Evolutionary conservation across 495 filamentous ascomycete genomes (phyloP).

Genomic region (Aspergillus heteromorphus): DNA sequence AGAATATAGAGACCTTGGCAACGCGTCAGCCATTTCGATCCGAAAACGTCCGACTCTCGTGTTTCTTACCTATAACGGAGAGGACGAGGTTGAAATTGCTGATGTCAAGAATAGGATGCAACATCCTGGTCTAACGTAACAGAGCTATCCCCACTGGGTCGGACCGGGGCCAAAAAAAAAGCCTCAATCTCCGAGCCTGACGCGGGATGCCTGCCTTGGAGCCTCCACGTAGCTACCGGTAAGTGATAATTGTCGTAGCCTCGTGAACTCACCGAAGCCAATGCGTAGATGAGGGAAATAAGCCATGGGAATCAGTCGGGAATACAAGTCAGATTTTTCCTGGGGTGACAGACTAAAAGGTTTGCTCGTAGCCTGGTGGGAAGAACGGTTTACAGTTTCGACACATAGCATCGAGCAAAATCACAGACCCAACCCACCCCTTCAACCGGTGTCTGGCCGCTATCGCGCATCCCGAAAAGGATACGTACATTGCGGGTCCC

Average conservation of each 20-base stretch:
- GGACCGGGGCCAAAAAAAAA: not conserved
- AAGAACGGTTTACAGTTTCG: no score
- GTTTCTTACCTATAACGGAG: slow-evolving; percentile 36
- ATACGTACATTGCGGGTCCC: not conserved
- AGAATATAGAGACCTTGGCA: slow-evolving; percentile 30
- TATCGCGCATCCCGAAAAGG: not conserved
- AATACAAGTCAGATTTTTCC: not conserved
- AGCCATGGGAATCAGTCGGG: not conserved
- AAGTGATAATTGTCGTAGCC: not conserved
- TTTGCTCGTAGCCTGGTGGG: not conserved
- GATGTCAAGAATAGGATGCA: slow-evolving; percentile 46
- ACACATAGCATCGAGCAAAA: not conserved
- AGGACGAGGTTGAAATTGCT: slow-evolving; percentile 48
- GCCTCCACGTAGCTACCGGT: not conserved
- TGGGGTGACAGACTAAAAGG: not conserved
- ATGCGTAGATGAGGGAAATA: not conserved
- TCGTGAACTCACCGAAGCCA: not conserved
- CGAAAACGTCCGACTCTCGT: not conserved
- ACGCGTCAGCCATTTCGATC: not conserved
- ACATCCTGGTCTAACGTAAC: slow-evolving; percentile 19
- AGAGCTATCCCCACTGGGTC: not conserved
- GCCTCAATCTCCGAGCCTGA: not conserved
- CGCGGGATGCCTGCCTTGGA: not conserved
- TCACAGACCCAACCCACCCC: not conserved
- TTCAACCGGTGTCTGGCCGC: not conserved